A percentile compares a stretch with the other conserved stretches of the same genome.
phyloP scores from a whole-genome alignment of 176 grass and related monocot species.

The Leersia perrieri region DNA sequence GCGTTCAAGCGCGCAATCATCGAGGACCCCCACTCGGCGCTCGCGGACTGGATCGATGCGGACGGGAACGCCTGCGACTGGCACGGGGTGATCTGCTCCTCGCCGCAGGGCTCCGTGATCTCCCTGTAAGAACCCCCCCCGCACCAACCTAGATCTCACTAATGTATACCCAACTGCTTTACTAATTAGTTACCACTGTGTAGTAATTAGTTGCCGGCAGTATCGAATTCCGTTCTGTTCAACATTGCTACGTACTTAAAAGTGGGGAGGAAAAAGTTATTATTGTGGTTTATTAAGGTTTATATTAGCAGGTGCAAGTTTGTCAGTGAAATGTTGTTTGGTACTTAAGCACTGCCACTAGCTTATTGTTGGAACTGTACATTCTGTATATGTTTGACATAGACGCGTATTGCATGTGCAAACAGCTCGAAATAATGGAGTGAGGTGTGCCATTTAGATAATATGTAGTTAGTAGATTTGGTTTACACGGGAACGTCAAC shows the following conservation, averaged over 20 bases:
- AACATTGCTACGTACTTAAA: not conserved
- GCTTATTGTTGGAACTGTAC: not conserved
- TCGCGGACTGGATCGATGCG: slow-evolving; percentile 73
- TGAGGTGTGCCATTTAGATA: slow-evolving; percentile 30
- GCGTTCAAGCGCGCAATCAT: slow-evolving; percentile 72
- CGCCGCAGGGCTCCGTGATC: slow-evolving; percentile 55
- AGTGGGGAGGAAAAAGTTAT: not conserved
- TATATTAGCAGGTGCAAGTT: not conserved
- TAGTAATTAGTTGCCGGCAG: not conserved
- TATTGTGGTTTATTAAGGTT: not conserved
- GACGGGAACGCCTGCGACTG: slow-evolving; percentile 78
- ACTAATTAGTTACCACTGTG: not conserved
- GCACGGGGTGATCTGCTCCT: slow-evolving; percentile 79
- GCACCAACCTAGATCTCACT: slow-evolving; percentile 28
- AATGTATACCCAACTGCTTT: slow-evolving; percentile 10
- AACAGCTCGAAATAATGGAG: slow-evolving; percentile 21
- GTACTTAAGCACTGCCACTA: slow-evolving; percentile 10
- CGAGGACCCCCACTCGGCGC: slow-evolving; percentile 70
- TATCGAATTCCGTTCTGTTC: slow-evolving; percentile 4
- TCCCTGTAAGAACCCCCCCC: slow-evolving; percentile 64
- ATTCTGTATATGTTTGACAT: slow-evolving; percentile 27
- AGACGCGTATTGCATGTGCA: slow-evolving; percentile 6
- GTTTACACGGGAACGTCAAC: slow-evolving; percentile 6
- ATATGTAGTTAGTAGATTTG: slow-evolving; percentile 28
- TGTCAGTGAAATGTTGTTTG: slow-evolving; percentile 13